Conservation (phyloP, 768 basidiomycete genomes). For the Tephrocybe sp. region DNA sequence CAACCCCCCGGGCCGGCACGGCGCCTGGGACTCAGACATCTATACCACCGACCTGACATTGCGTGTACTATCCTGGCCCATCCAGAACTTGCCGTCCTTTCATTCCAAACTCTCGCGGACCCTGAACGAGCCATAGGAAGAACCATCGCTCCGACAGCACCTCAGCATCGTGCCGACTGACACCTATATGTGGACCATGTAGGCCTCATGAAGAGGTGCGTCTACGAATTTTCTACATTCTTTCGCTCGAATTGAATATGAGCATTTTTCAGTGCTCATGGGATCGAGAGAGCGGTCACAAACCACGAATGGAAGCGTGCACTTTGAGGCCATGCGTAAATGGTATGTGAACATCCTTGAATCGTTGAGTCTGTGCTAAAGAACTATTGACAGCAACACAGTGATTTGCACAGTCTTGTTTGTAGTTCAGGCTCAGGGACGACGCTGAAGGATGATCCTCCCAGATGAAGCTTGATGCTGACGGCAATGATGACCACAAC, state of each 20-base stretch:
- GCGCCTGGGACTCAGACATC: no score
- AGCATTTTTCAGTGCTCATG: constrained; percentile 37
- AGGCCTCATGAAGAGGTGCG: constrained; percentile 37
- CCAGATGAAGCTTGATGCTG: constrained; percentile 18
- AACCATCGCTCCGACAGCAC: no score
- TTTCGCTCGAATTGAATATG: not conserved
- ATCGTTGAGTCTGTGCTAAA: constrained; percentile 43
- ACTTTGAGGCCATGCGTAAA: constrained; percentile 44
- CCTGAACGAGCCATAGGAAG: no score
- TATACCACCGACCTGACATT: no score
- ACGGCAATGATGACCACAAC: constrained; percentile 19
- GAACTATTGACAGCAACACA: constrained; percentile 37
- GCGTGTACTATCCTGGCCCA: no score
- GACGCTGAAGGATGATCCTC: constrained; percentile 17
- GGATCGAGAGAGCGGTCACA: constrained; percentile 39
- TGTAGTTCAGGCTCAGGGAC: constrained; percentile 29
- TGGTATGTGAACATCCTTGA: constrained; percentile 38
- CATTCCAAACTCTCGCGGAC: no score
- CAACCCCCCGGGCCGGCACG: no score
- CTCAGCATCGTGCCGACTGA: no score
- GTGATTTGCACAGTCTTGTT: constrained; percentile 27
- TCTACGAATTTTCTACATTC: not conserved
- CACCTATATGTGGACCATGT: constrained; percentile 43
- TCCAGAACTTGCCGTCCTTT: no score
- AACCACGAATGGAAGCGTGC: constrained; percentile 43